Percentiles rank a stretch among this genome's conserved stretches.
phyloP scores from a whole-genome alignment of 768 basidiomycete genomes.

The Gautieria morchelliformis region DNA sequence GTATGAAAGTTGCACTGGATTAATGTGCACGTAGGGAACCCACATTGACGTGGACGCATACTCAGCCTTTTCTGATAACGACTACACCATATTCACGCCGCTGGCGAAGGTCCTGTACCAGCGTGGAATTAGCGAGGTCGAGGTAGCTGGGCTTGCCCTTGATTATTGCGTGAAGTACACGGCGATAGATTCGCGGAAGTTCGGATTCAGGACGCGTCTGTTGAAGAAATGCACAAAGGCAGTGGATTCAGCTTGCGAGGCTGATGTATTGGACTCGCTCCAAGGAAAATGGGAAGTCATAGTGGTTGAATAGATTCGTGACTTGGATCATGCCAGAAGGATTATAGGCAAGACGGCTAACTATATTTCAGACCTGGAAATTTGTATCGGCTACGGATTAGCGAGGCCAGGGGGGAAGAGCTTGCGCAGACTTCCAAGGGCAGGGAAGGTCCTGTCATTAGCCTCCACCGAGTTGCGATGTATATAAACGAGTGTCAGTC shows the following conservation, averaged over 20 bases:
- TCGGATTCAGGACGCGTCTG: conserved; percentile 27
- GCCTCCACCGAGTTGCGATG: too few relatives aligned
- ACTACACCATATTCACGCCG: conserved; percentile 36
- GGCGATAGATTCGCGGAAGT: conserved; percentile 43
- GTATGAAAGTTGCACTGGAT: background rate
- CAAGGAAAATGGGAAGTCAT: background rate
- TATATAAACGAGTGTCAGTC: too few relatives aligned
- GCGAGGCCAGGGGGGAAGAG: too few relatives aligned
- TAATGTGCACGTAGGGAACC: conserved; percentile 29
- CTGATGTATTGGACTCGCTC: background rate
- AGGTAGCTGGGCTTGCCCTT: conserved; percentile 60
- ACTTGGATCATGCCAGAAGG: too few relatives aligned
- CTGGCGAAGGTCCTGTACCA: conserved; percentile 34
- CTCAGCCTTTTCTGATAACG: conserved; percentile 65
- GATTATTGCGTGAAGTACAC: conserved; percentile 69
- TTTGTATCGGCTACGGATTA: too few relatives aligned
- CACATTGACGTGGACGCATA: conserved; percentile 63
- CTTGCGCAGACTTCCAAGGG: too few relatives aligned
- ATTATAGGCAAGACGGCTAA: too few relatives aligned
- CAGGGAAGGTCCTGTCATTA: too few relatives aligned
- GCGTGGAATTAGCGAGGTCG: conserved; percentile 44
- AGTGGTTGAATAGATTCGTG: background rate
- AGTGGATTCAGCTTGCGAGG: background rate
- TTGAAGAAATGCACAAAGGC: background rate
- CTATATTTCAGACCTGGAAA: too few relatives aligned